These are phyloP conservation scores for Glarea lozoyensis DNA, from an alignment of 495 filamentous ascomycete genomes.

Conservation along the genomic window DNA sequence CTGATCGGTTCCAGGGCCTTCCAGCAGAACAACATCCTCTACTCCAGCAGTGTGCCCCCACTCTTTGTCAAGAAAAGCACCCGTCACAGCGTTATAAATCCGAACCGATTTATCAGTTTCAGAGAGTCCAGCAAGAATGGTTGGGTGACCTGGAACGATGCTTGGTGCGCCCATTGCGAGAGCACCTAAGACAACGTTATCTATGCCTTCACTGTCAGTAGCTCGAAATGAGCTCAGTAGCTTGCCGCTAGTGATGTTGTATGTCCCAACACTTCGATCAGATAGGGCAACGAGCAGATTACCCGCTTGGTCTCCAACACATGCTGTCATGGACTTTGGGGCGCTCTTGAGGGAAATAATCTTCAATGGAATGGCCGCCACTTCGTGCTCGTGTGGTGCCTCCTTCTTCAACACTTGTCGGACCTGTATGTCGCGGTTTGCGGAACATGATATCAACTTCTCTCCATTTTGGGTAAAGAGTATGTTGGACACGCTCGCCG, in stretches of 20 bases:
- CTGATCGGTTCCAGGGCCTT: slow-evolving; percentile 35
- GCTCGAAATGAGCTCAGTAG: slow-evolving; percentile 68
- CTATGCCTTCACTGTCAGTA: slow-evolving; percentile 64
- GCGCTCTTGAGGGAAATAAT: slow-evolving; percentile 78
- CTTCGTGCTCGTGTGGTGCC: slow-evolving; percentile 47
- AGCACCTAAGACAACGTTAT: slow-evolving; percentile 74
- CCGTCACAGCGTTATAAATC: slow-evolving; percentile 71
- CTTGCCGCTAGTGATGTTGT: slow-evolving; percentile 64
- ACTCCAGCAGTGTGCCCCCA: slow-evolving; percentile 93
- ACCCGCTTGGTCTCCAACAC: slow-evolving; percentile 40
- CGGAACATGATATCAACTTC: slow-evolving; percentile 74
- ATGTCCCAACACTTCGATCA: slow-evolving; percentile 72
- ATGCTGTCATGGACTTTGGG: slow-evolving; percentile 70
- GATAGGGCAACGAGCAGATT: slow-evolving; percentile 66
- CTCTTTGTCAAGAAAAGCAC: slow-evolving; percentile 71
- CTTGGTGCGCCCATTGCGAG: slow-evolving; percentile 49
- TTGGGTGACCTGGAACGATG: slow-evolving; percentile 24
- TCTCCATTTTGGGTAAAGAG: slow-evolving; percentile 55
- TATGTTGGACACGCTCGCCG: slow-evolving; percentile 56
- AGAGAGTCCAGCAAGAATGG: slow-evolving; percentile 71
- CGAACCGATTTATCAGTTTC: slow-evolving; percentile 92
- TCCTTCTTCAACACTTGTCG: slow-evolving; percentile 70
- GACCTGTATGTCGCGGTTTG: slow-evolving; percentile 76
- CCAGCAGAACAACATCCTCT: slow-evolving; percentile 69
- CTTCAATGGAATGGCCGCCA: slow-evolving; percentile 66